Evolutionary conservation across 768 basidiomycete species (phyloP), one percentile per base, ranked within the genome.

Genomic region (Cystobasidiopsis lactophilus): DNA sequence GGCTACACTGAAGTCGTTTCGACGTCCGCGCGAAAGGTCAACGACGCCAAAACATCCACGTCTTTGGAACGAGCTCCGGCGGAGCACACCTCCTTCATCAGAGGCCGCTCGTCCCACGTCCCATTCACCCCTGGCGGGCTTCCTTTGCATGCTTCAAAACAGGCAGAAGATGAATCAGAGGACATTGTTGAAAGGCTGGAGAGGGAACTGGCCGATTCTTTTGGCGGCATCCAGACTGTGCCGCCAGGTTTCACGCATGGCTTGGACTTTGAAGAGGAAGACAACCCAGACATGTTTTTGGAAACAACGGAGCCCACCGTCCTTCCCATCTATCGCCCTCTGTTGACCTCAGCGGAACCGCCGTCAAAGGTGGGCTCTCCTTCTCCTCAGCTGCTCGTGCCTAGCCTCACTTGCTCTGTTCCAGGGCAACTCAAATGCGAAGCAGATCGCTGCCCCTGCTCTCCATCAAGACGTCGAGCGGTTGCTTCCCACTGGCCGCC

Each of bases 61-160:
- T 83, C 84, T 27, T 67, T 89, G 54, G 76, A 80, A 56, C 77
- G 91, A 47, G 81, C 83, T 2, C 89, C 88, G 7, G 85, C 78
- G 14, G 74, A 80, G 0, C 73, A 72, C 53, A 73, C 75, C 51
- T 46, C 75, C 52, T 96, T 96, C 66, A 88, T 96, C 19, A 73
- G 89, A 53, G 93, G 93, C 41, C 93, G 91, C 67, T 82, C 86
- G 21, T 81, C 82, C 40, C 77, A 89, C 67, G 76, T 89, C 9
- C 93, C 93, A 1, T 96, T 96, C 67, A 75, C 78, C 69, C 93
- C 93, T 5, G 93, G 93, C 43, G 93, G 93, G 2, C 69, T 96
- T 10, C 85, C 85, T 40, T 78, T 30, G 14, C 79, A 58, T 69
- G 72, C 18, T 58, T 65, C 2, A 61, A 73, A 3, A 60, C 66